These are phyloP conservation scores for Aspergillus carbonarius DNA, from an alignment of 2,329 filamentous ascomycete genomes.

Conservation along the genomic window DNA sequence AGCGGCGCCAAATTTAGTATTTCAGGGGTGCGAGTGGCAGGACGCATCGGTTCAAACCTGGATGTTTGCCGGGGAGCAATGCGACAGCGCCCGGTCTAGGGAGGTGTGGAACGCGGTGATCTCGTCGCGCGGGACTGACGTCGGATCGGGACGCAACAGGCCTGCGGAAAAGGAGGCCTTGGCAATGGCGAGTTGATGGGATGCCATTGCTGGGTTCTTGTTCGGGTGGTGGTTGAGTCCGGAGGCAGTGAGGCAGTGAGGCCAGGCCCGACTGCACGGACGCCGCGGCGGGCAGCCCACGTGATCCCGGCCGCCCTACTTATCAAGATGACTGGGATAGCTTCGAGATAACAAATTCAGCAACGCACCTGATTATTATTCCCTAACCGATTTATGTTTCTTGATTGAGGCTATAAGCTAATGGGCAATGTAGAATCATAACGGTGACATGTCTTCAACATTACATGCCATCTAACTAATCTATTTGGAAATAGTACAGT, in stretches of 20 bases:
- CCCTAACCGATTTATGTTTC: no score
- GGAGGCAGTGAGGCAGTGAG: background rate
- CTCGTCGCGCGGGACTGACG: constrained; percentile 64
- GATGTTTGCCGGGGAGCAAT: constrained; percentile 78
- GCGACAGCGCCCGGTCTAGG: constrained; percentile 63
- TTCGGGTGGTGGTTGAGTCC: background rate
- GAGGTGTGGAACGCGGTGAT: constrained; percentile 68
- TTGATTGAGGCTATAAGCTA: no score
- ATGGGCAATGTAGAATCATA: no score
- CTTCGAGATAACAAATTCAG: no score
- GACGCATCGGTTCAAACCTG: constrained; percentile 68
- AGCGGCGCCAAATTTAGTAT: constrained; percentile 40
- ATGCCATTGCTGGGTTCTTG: constrained; percentile 57
- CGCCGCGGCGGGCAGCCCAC: background rate
- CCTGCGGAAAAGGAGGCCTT: constrained; percentile 75
- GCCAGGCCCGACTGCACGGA: background rate
- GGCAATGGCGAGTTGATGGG: constrained; percentile 71
- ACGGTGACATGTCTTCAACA: background rate
- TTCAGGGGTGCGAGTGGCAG: constrained; percentile 25
- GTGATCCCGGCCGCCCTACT: constrained; percentile 4
- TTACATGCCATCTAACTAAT: background rate
- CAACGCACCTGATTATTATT: no score
- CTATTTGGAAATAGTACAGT: background rate
- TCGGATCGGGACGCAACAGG: constrained; percentile 72
- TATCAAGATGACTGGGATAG: no score